These are phyloP conservation scores for Pseudozyma pruni DNA, from an alignment of 1,284 basidiomycete species.

Conservation along the genomic window DNA sequence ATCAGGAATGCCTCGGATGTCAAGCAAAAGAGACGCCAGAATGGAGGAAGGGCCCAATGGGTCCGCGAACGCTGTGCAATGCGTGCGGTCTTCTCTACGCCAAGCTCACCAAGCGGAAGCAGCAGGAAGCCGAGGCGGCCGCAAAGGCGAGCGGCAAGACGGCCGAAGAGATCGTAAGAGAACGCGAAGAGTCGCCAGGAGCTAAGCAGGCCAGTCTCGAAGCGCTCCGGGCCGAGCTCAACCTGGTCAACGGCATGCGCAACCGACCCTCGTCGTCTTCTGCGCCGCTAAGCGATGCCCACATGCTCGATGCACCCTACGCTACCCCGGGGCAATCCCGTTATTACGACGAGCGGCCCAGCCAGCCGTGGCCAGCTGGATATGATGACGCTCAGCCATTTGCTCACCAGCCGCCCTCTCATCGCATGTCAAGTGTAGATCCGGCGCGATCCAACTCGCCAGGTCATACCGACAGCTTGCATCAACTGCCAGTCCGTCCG, in stretches of 20 bases:
- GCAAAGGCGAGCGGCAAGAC: conserved; percentile 41
- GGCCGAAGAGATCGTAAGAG: conserved; percentile 31
- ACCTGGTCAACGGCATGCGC: conserved; percentile 36
- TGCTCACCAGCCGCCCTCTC: conserved; percentile 7
- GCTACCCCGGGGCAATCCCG: not conserved
- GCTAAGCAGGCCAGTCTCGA: conserved; percentile 49
- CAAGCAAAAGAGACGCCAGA: conserved; percentile 61
- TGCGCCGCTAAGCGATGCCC: not conserved
- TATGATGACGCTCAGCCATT: conserved; percentile 5
- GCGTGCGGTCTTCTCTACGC: conserved; percentile 65
- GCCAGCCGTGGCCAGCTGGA: conserved; percentile 5
- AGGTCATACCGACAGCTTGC: conserved; percentile 8
- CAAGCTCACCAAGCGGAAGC: conserved; percentile 53
- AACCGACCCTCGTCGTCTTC: conserved; percentile 22
- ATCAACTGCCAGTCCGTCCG: not conserved
- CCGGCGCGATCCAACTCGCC: conserved; percentile 8
- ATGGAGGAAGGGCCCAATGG: conserved; percentile 65
- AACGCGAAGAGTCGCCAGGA: conserved; percentile 44
- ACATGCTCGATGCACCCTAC: not conserved
- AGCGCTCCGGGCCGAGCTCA: conserved; percentile 45
- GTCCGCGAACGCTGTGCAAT: conserved; percentile 62
- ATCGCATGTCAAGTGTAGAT: not conserved
- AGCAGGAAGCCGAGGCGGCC: conserved; percentile 42
- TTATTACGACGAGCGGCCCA: not conserved
- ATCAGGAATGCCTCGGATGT: conserved; percentile 49